Evolutionary conservation across 2,329 filamentous ascomycete genomes (phyloP).

Genomic region (Penicillium sp.): DNA sequence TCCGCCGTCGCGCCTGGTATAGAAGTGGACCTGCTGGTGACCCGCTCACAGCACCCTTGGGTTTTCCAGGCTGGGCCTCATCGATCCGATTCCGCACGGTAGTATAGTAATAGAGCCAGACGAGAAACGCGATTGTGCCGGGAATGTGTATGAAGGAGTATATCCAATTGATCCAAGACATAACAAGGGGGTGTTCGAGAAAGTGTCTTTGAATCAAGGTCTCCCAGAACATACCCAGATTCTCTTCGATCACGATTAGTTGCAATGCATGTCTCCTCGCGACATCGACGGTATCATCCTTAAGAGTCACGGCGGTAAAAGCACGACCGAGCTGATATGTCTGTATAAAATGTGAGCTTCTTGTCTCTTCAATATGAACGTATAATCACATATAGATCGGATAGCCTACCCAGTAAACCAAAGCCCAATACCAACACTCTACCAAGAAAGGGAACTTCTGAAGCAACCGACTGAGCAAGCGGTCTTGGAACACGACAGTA

Average conservation of each 20-base stretch:
- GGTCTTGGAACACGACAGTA: conserved; percentile 58
- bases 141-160: conserved; percentile 79
- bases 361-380: too few relatives aligned
- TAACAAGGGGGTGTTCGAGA: conserved; percentile 53
- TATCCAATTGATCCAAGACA: conserved; percentile 68
- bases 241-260: conserved; percentile 65
- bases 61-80: conserved; percentile 40
- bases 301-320: conserved; percentile 66
- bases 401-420: conserved; percentile 68
- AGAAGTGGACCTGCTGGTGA: conserved; percentile 51
- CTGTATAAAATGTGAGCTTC: conserved; percentile 40
- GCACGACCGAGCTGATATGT: conserved; percentile 73
- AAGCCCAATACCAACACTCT: conserved; percentile 74
- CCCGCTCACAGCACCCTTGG: conserved; percentile 35
- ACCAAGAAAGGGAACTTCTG: conserved; percentile 68
- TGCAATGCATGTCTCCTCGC: conserved; percentile 67
- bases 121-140: conserved; percentile 68
- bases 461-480: conserved; percentile 62
- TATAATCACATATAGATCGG: too few relatives aligned
- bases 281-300: conserved; percentile 65
- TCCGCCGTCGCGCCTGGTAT: conserved; percentile 56
- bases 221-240: conserved; percentile 64
- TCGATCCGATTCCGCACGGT: conserved; percentile 57
- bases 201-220: conserved; percentile 59
- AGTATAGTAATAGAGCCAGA: conserved; percentile 68